Percentiles rank a stretch among this genome's conserved stretches.
Conservation (phyloP, 306 rosid genomes). For the Crataegus laevigata region DNA sequence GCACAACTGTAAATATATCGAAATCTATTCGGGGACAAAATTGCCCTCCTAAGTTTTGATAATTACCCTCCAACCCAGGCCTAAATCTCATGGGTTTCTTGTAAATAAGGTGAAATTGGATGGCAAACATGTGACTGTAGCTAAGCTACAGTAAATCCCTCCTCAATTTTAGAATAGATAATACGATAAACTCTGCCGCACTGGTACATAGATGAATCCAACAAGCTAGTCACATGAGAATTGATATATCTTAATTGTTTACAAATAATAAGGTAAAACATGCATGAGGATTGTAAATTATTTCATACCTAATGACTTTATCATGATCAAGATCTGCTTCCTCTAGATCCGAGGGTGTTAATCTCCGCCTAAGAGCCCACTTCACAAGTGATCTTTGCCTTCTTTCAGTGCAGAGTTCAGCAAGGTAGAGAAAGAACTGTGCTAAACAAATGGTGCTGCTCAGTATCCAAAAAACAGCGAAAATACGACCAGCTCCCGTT, state of each 20-base stretch:
- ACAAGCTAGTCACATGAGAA: not conserved
- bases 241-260: not conserved
- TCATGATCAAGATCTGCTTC: slow-evolving; percentile 85
- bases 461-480: slow-evolving; percentile 76
- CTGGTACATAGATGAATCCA: slow-evolving; percentile 21
- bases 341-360: slow-evolving; percentile 59
- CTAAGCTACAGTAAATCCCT: too few species aligned
- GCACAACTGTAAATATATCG: too few species aligned
- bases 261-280: not conserved
- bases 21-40: too few species aligned
- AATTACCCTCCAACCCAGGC: too few species aligned
- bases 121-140: too few species aligned
- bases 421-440: slow-evolving; percentile 65
- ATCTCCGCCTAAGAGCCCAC: slow-evolving; percentile 45
- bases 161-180: too few species aligned
- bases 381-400: slow-evolving; percentile 52
- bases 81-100: too few species aligned
- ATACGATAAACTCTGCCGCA: slow-evolving; percentile 58
- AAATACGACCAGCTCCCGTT: slow-evolving; percentile 44
- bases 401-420: slow-evolving; percentile 54
- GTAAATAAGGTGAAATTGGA: too few species aligned
- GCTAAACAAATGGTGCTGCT: slow-evolving; percentile 78
- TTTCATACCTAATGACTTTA: slow-evolving; percentile 49
- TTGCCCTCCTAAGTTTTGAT: too few species aligned
- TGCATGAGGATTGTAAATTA: not conserved